These are phyloP conservation scores for Nicotiana attenuata DNA, from an alignment of 257 asterid genomes.

Conservation along the genomic window DNA sequence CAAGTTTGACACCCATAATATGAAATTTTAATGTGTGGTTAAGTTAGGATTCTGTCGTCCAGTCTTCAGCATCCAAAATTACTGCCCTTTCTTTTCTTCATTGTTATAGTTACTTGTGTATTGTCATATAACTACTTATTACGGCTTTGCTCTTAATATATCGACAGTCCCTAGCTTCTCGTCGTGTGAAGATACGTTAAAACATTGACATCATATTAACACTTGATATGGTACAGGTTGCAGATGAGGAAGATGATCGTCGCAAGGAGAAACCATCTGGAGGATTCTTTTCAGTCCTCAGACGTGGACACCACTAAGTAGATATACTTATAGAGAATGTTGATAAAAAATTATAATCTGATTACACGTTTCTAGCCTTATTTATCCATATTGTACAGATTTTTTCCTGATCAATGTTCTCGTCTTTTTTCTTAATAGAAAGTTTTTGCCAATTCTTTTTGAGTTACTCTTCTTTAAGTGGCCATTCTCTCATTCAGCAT, in stretches of 20 bases:
- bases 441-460: neutral
- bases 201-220: neutral
- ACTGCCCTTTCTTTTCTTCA: neutral
- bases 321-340: neutral
- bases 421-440: neutral
- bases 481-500: neutral
- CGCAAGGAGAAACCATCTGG: constrained; percentile 69
- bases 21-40: neutral
- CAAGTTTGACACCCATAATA: neutral
- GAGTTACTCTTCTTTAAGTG: neutral
- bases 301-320: constrained; percentile 59
- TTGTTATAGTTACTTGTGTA: neutral
- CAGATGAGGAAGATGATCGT: constrained; percentile 60
- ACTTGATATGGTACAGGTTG: constrained; percentile 48
- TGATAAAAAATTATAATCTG: constrained; percentile 2
- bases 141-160: neutral
- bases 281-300: constrained; percentile 70
- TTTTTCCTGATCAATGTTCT: neutral
- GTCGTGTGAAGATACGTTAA: neutral
- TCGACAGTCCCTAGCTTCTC: neutral
- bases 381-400: constrained; percentile 5
- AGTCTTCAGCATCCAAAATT: neutral
- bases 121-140: neutral
- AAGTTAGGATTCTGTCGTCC: neutral
- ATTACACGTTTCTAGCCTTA: neutral